Evolutionary conservation across 805 yeast genomes (phyloP).

Genomic region (Ogataea nitratoaversa): DNA sequence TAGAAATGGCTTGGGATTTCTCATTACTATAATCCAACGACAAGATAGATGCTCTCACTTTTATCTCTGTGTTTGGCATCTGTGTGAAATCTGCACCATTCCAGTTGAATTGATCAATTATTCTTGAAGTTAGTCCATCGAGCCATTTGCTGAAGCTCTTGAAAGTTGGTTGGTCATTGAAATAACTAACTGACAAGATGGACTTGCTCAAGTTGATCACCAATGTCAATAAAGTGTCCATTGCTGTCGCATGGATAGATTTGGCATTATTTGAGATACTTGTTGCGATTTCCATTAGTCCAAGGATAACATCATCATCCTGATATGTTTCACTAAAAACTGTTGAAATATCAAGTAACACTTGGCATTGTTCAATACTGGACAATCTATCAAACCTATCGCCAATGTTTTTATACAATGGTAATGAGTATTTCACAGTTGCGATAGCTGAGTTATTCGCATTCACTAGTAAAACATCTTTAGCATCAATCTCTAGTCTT

Average conservation of each 20-base stretch:
- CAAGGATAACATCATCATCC: slow-evolving; percentile 27
- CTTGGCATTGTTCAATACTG: slow-evolving; percentile 31
- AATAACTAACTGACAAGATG: slow-evolving; percentile 18
- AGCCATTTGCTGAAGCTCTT: slow-evolving; percentile 11
- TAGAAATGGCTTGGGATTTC: slow-evolving; percentile 32
- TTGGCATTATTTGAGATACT: slow-evolving; percentile 22
- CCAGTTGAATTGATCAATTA: slow-evolving; percentile 36
- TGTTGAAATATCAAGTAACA: slow-evolving; percentile 38
- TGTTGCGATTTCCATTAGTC: slow-evolving; percentile 32
- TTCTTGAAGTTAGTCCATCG: slow-evolving; percentile 12
- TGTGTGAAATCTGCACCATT: slow-evolving; percentile 23
- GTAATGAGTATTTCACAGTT: slow-evolving; percentile 42
- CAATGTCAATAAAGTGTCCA: slow-evolving; percentile 34
- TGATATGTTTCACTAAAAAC: slow-evolving; percentile 33
- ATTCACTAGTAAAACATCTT: slow-evolving; percentile 37
- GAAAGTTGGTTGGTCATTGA: slow-evolving; percentile 13
- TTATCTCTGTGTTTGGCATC: slow-evolving; percentile 34
- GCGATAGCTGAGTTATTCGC: slow-evolving; percentile 43
- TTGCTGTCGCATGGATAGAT: slow-evolving; percentile 29
- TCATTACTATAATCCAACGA: slow-evolving; percentile 32
- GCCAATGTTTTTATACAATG: slow-evolving; percentile 24
- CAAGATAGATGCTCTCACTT: slow-evolving; percentile 40
- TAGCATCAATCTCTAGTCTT: slow-evolving; percentile 20
- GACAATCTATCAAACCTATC: slow-evolving; percentile 21
- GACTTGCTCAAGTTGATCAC: slow-evolving; percentile 31